Evolutionary conservation across 345 rosid species (phyloP).

Genomic region (Schrenkiella parvula): DNA sequence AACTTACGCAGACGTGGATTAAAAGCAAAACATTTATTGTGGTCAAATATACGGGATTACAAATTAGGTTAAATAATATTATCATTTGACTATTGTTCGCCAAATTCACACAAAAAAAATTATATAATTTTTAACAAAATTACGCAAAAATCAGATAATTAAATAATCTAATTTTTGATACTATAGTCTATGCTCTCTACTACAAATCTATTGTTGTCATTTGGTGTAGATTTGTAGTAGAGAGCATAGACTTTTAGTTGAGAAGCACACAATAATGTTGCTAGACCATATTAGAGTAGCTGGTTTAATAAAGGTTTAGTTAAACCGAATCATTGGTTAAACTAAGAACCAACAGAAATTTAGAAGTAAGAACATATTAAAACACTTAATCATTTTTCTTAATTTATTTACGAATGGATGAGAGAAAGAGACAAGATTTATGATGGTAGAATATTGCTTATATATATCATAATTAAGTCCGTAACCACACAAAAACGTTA

Average conservation of each 20-base stretch:
- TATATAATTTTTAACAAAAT: not conserved
- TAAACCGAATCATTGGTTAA: too few relatives aligned
- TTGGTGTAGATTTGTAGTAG: not conserved
- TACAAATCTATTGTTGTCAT: not conserved
- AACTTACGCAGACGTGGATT: not conserved
- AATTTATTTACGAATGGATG: too few relatives aligned
- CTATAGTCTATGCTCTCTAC: not conserved
- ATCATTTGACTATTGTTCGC: not conserved
- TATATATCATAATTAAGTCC: too few relatives aligned
- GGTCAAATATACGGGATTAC: not conserved
- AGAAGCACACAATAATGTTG: constrained; percentile 17
- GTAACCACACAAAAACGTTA: too few relatives aligned
- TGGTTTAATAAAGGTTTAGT: too few relatives aligned
- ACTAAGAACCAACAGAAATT: too few relatives aligned
- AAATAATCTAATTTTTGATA: not conserved
- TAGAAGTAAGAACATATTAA: too few relatives aligned
- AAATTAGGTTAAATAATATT: not conserved
- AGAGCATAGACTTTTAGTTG: constrained; percentile 41
- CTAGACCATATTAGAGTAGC: too few relatives aligned
- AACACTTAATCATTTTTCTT: too few relatives aligned
- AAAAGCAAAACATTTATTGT: not conserved
- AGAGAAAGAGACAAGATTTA: too few relatives aligned
- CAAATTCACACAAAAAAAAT: not conserved
- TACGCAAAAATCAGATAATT: not conserved
- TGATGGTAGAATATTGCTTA: too few relatives aligned